These are phyloP conservation scores for Penicillium sp. DNA, from an alignment of 2,329 filamentous ascomycete species.

Conservation along the genomic window DNA sequence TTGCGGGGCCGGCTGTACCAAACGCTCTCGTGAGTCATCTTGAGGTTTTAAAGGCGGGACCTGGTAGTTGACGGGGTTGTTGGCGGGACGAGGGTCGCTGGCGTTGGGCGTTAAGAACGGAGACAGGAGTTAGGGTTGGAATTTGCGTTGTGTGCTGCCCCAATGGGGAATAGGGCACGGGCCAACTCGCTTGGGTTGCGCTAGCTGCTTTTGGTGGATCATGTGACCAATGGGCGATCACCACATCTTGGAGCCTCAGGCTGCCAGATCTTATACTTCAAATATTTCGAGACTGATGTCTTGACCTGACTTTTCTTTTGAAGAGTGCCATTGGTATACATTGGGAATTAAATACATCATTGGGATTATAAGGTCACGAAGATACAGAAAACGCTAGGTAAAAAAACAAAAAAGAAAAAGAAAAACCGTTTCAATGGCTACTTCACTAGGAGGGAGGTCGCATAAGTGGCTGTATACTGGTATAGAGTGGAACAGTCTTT, in stretches of 20 bases:
- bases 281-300: not conserved
- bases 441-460: not conserved
- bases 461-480: not conserved
- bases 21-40: slow-evolving; percentile 90
- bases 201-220: slow-evolving; percentile 23
- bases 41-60: slow-evolving; percentile 47
- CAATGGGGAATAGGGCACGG: slow-evolving; percentile 27
- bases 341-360: too few relatives aligned
- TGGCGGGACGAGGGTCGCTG: slow-evolving; percentile 34
- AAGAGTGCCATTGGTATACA: not conserved
- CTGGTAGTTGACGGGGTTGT: slow-evolving; percentile 34
- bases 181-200: slow-evolving; percentile 32
- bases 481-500: not conserved
- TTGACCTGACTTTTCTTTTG: not conserved
- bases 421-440: too few relatives aligned
- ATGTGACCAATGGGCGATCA: slow-evolving; percentile 3
- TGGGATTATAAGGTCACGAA: not conserved
- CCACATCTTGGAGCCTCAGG: slow-evolving; percentile 7
- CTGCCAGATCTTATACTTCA: not conserved
- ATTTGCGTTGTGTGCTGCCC: slow-evolving; percentile 35
- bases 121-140: slow-evolving; percentile 32
- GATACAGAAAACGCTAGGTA: too few relatives aligned
- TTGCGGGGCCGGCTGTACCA: slow-evolving; percentile 98
- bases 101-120: slow-evolving; percentile 34
- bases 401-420: not conserved